Evolutionary conservation across 768 basidiomycete genomes (phyloP), one percentile per base, ranked within the genome.

Genomic region (Leccinum subtestaceum): DNA sequence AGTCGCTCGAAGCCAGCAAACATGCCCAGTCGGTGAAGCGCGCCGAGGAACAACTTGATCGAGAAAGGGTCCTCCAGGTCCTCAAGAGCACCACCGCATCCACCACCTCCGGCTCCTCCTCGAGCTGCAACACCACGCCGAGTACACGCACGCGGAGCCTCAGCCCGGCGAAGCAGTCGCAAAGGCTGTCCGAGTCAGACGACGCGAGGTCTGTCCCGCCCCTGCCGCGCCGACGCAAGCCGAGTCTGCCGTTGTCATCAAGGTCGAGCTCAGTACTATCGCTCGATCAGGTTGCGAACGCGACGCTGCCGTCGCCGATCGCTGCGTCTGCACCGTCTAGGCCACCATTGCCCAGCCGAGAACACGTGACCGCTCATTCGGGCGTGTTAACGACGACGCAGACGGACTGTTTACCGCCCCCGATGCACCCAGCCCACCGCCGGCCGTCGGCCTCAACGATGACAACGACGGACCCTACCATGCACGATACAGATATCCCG

Each of bases 1-100:
- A 91, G 70, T 85, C 84, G 21, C 74, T 93, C 1, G 84, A 88
- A 54, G 91, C 91, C 6, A 85, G 82, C 58, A 88, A 89, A 65
- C 81, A 83, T 0, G 90, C 83, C 1, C 85, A 89, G 69, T 81
- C 80, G 4, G 76, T 89, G 72, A 89, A 90, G 71, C 81, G 82
- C 51, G 85, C 83, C 0, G 86, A 91, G 65, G 83, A 83, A 45
- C 78, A 82, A 61, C 76, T 89, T 17, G 88, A 89, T 69, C 82
- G 83, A 62, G 86, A 88, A 67, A 78, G 89, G 10, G 81, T 90
- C 19, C 75, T 90, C 60, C 83, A 86, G 69, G 84, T 92, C 11
- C 76, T 92, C 32, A 88, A 87, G 72, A 87, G 86, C 63, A 84
- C 84, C 4, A 46, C 64, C 17, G 59, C 65, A 1, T 72, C 70